Conservation (phyloP, 2,329 filamentous ascomycete species). For the Colletotrichum acutatum region DNA sequence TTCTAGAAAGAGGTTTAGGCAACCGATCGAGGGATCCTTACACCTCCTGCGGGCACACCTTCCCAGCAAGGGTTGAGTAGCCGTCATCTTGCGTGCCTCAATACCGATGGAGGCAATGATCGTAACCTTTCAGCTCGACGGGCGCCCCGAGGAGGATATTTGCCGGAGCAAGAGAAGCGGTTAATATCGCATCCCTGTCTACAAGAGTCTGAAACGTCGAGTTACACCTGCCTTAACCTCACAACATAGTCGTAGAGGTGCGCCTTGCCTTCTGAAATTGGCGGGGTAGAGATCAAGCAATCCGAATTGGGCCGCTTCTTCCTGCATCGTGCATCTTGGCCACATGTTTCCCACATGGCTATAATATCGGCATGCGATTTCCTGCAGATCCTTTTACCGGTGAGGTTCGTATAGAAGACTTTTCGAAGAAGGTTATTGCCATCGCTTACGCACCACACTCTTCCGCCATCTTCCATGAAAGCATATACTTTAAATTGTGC, state of each 20-base stretch:
- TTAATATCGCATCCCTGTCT: neutral
- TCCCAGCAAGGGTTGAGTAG: neutral
- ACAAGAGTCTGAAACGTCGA: neutral
- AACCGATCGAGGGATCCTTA: neutral
- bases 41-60: neutral
- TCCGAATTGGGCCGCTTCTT: neutral
- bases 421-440: neutral
- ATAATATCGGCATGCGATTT: neutral
- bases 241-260: neutral
- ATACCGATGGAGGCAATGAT: neutral
- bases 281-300: slow-evolving; percentile 1
- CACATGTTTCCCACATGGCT: slow-evolving; percentile 16
- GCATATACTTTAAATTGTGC: neutral
- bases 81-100: neutral
- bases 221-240: neutral
- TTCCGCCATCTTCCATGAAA: neutral
- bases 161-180: neutral
- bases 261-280: neutral
- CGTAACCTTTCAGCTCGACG: neutral
- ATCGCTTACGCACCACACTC: neutral
- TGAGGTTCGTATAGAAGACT: neutral
- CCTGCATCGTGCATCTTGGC: neutral
- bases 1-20: neutral
- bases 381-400: slow-evolving; percentile 4
- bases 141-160: neutral